Evolutionary conservation across 2,329 filamentous ascomycete species (phyloP).

Genomic region (Neurospora sp.): DNA sequence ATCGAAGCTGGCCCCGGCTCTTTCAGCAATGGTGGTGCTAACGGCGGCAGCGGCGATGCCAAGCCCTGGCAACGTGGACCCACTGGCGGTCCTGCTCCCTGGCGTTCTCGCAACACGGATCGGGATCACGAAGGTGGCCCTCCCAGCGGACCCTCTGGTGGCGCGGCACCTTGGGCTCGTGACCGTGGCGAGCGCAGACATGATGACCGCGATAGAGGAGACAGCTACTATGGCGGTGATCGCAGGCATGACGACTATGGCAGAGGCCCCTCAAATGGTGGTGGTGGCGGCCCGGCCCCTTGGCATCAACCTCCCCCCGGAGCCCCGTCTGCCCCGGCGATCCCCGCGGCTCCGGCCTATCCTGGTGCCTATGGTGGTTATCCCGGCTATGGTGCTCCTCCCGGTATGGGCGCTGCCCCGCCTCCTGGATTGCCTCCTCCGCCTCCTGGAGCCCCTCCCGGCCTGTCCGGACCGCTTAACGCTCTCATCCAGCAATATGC

Average conservation of each 20-base stretch:
- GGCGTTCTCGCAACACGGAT: constrained; percentile 52
- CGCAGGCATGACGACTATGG: constrained; percentile 27
- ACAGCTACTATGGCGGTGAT: constrained; percentile 37
- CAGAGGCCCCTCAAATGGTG: constrained; percentile 9
- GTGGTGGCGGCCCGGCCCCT: constrained; percentile 26
- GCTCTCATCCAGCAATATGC: constrained; percentile 57
- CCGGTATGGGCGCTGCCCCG: constrained; percentile 38
- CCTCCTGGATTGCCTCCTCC: constrained; percentile 20
- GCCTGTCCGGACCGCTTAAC: constrained; percentile 46
- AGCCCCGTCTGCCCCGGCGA: not conserved
- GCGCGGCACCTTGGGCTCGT: constrained; percentile 51
- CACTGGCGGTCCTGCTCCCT: constrained; percentile 75
- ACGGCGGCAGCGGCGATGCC: constrained; percentile 46
- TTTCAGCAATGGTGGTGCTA: constrained; percentile 5
- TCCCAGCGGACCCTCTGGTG: constrained; percentile 31
- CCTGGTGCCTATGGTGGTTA: constrained; percentile 51
- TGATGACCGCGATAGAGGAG: constrained; percentile 23
- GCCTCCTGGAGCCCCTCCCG: constrained; percentile 36
- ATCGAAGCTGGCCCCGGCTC: constrained; percentile 76
- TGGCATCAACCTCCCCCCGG: constrained; percentile 46
- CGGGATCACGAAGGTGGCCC: constrained; percentile 34
- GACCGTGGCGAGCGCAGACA: constrained; percentile 33
- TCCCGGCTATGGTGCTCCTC: constrained; percentile 41
- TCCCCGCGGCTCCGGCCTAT: constrained; percentile 33
- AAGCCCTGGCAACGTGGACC: constrained; percentile 87